These are phyloP conservation scores for Rhizophora apiculata DNA, from an alignment of 345 rosid species.

Conservation along the genomic window DNA sequence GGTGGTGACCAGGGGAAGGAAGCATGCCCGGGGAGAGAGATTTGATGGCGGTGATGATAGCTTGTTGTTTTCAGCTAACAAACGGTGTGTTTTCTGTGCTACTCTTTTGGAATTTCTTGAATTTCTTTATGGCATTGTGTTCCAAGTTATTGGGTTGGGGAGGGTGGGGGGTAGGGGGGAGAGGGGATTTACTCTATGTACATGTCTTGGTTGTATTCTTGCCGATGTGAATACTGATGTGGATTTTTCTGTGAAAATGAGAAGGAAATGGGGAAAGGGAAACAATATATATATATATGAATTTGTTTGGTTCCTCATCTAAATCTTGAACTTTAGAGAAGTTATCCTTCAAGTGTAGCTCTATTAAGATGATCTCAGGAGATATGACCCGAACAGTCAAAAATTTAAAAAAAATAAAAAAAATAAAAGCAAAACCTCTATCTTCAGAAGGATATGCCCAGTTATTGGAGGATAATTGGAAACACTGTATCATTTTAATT, in stretches of 20 bases:
- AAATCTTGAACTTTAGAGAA: background rate
- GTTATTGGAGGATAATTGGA: no score
- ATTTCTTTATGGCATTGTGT: no score
- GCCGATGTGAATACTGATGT: background rate
- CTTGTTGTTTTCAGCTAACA: conserved; percentile 14
- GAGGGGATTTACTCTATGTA: background rate
- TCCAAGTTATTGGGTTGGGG: no score
- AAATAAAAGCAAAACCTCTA: no score
- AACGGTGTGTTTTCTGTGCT: conserved; percentile 26
- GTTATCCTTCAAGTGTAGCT: background rate
- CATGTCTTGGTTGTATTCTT: no score
- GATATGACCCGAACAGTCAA: background rate
- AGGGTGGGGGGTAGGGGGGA: no score
- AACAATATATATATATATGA: background rate
- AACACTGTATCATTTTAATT: no score
- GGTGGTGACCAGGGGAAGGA: conserved; percentile 31
- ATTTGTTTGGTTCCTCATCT: background rate
- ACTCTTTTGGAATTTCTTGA: background rate
- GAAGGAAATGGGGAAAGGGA: background rate
- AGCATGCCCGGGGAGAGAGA: conserved; percentile 27
- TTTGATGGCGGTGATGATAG: conserved; percentile 15
- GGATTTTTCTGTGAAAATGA: background rate
- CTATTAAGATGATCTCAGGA: background rate
- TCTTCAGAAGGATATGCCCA: no score
- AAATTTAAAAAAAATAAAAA: no score